Conservation (phyloP, 169 alveolate species). For the Cytauxzoon felis region DNA sequence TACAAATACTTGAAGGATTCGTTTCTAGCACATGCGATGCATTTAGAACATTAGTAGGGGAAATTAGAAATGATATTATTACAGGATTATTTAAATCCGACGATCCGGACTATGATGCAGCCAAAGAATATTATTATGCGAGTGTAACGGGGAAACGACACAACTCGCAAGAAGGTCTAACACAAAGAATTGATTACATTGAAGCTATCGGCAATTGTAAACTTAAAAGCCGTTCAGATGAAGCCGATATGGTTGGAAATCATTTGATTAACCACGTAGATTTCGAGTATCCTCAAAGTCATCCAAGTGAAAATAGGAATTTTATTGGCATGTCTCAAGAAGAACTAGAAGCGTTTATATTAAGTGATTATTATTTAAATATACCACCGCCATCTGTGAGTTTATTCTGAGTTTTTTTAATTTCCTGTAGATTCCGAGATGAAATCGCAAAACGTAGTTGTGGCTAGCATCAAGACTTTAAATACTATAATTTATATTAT, state of each 20-base stretch:
- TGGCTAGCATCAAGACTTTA: not conserved
- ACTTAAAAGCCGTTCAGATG: no score
- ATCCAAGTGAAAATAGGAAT: no score
- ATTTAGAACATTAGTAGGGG: constrained; percentile 42
- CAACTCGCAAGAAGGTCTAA: constrained; percentile 23
- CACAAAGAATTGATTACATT: constrained; percentile 62
- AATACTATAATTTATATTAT: not conserved
- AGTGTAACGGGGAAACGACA: not conserved
- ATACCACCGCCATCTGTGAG: constrained; percentile 48
- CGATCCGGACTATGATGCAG: constrained; percentile 59
- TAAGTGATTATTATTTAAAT: constrained; percentile 39
- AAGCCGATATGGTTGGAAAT: no score
- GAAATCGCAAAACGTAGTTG: not conserved
- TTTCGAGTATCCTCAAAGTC: not conserved
- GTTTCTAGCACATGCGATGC: constrained; percentile 44
- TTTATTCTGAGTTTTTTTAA: not conserved
- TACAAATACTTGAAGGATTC: constrained; percentile 41
- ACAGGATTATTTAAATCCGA: constrained; percentile 43
- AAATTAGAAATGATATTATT: constrained; percentile 51
- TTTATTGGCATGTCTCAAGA: constrained; percentile 41
- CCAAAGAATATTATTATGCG: constrained; percentile 48
- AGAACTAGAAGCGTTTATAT: constrained; percentile 50
- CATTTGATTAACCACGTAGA: no score
- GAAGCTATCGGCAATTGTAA: constrained; percentile 51
- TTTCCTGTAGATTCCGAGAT: not conserved